Base-by-base conservation (phyloP, 2,329 filamentous ascomycete species). In the Bipolaris bicolor region DNA sequence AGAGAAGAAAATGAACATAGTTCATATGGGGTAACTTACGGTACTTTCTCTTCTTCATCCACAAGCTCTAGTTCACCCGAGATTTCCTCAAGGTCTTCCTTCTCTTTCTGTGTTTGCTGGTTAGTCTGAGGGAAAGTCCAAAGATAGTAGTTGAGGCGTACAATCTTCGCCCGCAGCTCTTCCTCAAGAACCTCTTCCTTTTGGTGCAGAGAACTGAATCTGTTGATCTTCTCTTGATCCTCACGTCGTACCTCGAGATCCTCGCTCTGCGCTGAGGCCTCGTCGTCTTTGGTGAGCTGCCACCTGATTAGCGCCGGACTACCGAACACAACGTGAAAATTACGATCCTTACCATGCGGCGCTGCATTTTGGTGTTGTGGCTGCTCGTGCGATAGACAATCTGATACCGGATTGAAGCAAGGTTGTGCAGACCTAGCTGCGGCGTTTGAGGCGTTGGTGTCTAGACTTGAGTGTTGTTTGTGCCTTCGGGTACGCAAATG, bases 151-250 rank as follows among this genome's bases (percentile, higher is more conserved):
- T 9, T 9, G 16, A 33, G 16, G 26, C 86, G 60, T 76, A 93
- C 94, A 76, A 87, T 87, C 76, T 96, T 97, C 5, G 79, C 76
- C 73, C 90, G 89, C 64, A 98, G 79, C 68, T 95, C 88, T 46
- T 96, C 92, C 73, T 96, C 88, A 3, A 98, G 77, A 3, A 83
- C 78, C 33, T 90, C 83, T 76, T 97, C 90, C 49, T 91, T 89
- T 75, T 96, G 92, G 77, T 99, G 95, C 62, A 99, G 83, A 43
- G 92, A 88, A 78, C 93, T 97, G 83, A 99, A 99, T 64, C 88
- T 89, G 80, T 99, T 99, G 86, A 99, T 99, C 80, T 95, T 96
- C 81, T 98, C 93, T 78, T 99, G 95, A 76, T 99, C 95, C 77
- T 98, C 93, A 72, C 93, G 90, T 59, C 95, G 90, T 57, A 99